Base-by-base conservation (phyloP, 2,329 filamentous ascomycete genomes). In the Clarireedia hainanense region DNA sequence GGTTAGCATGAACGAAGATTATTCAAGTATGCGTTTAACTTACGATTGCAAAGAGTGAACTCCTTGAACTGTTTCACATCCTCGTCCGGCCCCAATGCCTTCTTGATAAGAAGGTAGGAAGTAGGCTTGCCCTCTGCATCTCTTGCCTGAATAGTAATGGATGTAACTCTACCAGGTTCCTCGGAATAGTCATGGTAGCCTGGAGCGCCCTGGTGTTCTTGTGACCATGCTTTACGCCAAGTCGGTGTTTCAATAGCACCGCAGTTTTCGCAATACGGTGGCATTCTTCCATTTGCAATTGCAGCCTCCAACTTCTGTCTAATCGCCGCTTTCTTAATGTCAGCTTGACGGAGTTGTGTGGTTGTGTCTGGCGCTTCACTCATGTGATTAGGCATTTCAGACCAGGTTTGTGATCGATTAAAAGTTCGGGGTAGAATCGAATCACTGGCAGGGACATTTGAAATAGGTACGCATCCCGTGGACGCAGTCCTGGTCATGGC, bases 241-340 rank as follows among this genome's bases (percentile, higher is more conserved):
- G 92, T 96, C 0, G 92, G 89, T 0, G 94, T 99, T 65, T 97
- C 89, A 56, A 99, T 95, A 6, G 91, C 88, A 5, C 94, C 94
- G 65, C 94, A 99, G 65, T 97, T 96, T 60, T 82, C 82, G 70
- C 94, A 99, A 67, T 86, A 97, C 1, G 87, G 86, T 0, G 94
- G 94, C 76, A 91, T 86, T 61, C 91, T 81, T 5, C 94, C 94
- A 54, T 83, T 83, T n/a, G 79, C 78, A 53, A 97, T 84, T 0
- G 83, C 83, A 40, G 75, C 74, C 61, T 85, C 78, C 1, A 86
- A 67, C 43, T 78, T 78, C 59, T 83, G 78, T 65, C 83, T 64
- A 20, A 69, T 69, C 20, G 61, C 60, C 14, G 61, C 61, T 55
- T 66, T 67, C 50, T 69, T 69, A 3, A 64, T 56, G 24, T 58